Base-by-base conservation (phyloP, 495 filamentous ascomycete genomes). In the Daldinia caldariorum region DNA sequence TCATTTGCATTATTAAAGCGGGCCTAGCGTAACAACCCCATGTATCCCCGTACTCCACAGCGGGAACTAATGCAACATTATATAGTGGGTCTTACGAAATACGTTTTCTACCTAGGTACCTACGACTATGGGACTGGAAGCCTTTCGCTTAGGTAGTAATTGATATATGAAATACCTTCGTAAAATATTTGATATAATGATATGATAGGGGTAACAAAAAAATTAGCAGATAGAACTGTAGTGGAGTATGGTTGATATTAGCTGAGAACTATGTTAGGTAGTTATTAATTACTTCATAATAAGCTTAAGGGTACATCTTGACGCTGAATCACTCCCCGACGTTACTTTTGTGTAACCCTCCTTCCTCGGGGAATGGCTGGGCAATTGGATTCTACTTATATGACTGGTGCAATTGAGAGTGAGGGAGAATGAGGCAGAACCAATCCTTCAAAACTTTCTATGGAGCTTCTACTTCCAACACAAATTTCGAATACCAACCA, bases 11-110 rank as follows among this genome's bases (percentile, higher is more conserved):
- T 47, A 47, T 47, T 22, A 20, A 47, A 22, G 20, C 0, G 43
- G 6, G 2, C 18, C 43, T 2, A 9, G 12, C 8, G 1, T 22
- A 0, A 22, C 12, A 47, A 8, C 8, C 18, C 12, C 22, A 47
- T 0, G 9, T 22, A 47, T 13, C 8, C 10, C 3, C 20, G 16
- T 22, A 47, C 43, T 16, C 43, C 43, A 47, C 43, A 47, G 1
- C 43, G 43, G 43, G 43, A 47, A 20, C 43, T 47, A 47, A 47
- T 47, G 43, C 43, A 47, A 47, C 43, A 47, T 47, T 47, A 47
- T 47, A 47, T 47, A 47, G 8, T 47, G 43, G 43, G 9, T 22
- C 18, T 8, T 4, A 8, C 1, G 2, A 4, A 22, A 9, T 47
- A 47, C 43, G 34, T 35, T 3, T 34, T 34, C 32, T 34, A 4